Evolutionary conservation across 2,329 filamentous ascomycete species (phyloP).

Genomic region (Neurospora sp.): DNA sequence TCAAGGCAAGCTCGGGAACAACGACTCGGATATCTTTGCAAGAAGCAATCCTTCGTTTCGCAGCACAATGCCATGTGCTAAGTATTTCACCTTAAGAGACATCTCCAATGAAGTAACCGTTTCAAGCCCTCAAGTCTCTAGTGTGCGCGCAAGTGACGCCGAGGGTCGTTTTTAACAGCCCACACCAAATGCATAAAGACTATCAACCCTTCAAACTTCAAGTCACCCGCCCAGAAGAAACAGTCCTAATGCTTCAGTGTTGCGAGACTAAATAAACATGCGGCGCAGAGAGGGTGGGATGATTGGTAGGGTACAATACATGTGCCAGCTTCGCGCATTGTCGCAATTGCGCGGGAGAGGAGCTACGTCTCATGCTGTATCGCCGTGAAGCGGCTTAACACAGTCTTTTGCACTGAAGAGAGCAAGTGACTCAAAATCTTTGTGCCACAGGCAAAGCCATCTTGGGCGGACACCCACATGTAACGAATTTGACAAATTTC

Average conservation of each 20-base stretch:
- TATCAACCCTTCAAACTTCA: not conserved
- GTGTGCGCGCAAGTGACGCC: not conserved
- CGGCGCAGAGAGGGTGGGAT: not conserved
- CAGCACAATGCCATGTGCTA: not conserved
- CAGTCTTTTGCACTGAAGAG: not conserved
- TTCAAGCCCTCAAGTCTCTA: not conserved
- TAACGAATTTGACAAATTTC: not conserved
- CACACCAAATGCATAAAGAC: not conserved
- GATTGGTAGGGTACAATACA: not conserved
- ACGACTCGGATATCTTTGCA: not conserved
- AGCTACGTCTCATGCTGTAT: conserved; percentile 18
- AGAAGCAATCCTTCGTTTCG: not conserved
- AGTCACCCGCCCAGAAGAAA: not conserved
- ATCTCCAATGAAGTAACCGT: not conserved
- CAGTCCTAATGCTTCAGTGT: not conserved
- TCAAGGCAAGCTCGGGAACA: not conserved
- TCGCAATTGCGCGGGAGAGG: conserved; percentile 15
- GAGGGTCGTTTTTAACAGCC: not conserved
- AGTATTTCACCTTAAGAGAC: not conserved
- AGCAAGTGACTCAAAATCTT: not conserved
- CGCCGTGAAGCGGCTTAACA: conserved; percentile 8
- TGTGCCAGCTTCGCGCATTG: conserved; percentile 6
- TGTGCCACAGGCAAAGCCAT: not conserved
- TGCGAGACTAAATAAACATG: not conserved
- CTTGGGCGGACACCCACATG: not conserved